Percentiles rank a stretch among this genome's conserved stretches.
These are phyloP conservation scores for Pseudoscleropodium purum DNA, from an alignment of 225 moss, liverwort and hornwort species.

Conservation along the genomic window DNA sequence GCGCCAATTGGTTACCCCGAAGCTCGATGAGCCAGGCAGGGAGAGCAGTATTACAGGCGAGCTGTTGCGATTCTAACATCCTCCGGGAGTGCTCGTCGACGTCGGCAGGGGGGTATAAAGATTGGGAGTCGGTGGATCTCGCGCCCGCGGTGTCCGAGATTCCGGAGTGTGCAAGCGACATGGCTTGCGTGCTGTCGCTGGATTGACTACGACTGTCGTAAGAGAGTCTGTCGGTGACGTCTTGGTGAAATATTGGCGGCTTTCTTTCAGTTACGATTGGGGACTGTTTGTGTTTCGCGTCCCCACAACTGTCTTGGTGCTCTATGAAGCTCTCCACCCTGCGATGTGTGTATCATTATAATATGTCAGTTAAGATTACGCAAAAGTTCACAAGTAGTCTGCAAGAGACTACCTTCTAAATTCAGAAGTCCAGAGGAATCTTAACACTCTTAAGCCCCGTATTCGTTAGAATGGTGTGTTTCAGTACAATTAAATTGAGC, in stretches of 20 bases:
- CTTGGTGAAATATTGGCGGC: not conserved
- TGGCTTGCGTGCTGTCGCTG: constrained; percentile 41
- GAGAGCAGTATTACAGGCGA: not conserved
- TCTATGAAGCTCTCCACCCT: constrained; percentile 83
- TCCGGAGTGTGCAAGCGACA: constrained; percentile 27
- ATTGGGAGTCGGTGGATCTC: constrained; percentile 3
- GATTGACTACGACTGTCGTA: constrained; percentile 36
- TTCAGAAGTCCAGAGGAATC: not conserved
- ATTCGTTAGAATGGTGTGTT: too few relatives aligned
- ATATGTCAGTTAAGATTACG: not conserved
- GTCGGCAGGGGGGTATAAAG: not conserved
- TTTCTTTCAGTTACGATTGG: not conserved
- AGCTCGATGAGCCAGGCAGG: constrained; percentile 26
- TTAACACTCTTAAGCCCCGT: too few relatives aligned
- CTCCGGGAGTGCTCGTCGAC: not conserved
- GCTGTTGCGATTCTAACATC: not conserved
- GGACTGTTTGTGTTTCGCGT: constrained; percentile 27
- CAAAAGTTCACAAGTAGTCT: not conserved
- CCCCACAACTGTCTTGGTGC: constrained; percentile 59
- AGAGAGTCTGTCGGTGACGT: constrained; percentile 9
- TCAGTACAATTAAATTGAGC: not conserved
- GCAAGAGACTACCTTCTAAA: too few relatives aligned
- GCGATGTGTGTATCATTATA: not conserved
- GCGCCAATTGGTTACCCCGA: constrained; percentile 6
- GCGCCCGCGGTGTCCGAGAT: constrained; percentile 16